Evolutionary conservation across 1,284 basidiomycete genomes (phyloP).

Genomic region (Ustilago xerochloae): DNA sequence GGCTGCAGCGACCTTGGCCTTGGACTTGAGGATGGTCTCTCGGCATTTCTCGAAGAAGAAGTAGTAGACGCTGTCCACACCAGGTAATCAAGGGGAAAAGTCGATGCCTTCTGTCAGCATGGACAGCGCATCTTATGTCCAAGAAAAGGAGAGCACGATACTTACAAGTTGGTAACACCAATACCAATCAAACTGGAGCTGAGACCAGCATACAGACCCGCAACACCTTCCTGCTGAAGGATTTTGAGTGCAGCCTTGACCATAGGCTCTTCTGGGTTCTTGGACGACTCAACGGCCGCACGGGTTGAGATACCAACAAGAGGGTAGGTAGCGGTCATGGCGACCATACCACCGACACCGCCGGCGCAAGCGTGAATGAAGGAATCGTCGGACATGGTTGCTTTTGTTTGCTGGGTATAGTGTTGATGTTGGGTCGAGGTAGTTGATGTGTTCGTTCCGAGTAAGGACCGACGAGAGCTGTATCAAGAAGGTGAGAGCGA

Average conservation of each 20-base stretch:
- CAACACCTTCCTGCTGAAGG: constrained; percentile 83
- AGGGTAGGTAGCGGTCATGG: constrained; percentile 71
- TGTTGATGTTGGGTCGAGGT: not conserved
- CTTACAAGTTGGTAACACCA: constrained; percentile 85
- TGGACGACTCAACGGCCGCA: constrained; percentile 88
- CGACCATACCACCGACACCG: constrained; percentile 85
- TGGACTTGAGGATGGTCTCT: constrained; percentile 65
- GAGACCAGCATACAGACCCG: constrained; percentile 88
- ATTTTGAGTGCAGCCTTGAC: constrained; percentile 75
- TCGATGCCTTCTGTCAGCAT: not conserved
- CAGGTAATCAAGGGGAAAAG: not conserved
- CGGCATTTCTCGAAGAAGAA: constrained; percentile 69
- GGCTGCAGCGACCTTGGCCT: constrained; percentile 68
- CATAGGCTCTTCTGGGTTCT: constrained; percentile 74
- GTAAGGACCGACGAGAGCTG: constrained; percentile 8
- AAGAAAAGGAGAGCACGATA: too few relatives aligned
- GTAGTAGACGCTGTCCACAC: constrained; percentile 67
- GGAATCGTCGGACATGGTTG: constrained; percentile 74
- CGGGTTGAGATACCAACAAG: constrained; percentile 91
- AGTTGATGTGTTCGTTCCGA: not conserved
- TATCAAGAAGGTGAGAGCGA: not conserved
- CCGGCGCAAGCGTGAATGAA: constrained; percentile 89
- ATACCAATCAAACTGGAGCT: constrained; percentile 88
- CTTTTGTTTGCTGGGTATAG: not conserved
- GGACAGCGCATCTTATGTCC: too few relatives aligned